Conservation (phyloP, 2,329 filamentous ascomycete species). For the Gliomastix tumulicola region DNA sequence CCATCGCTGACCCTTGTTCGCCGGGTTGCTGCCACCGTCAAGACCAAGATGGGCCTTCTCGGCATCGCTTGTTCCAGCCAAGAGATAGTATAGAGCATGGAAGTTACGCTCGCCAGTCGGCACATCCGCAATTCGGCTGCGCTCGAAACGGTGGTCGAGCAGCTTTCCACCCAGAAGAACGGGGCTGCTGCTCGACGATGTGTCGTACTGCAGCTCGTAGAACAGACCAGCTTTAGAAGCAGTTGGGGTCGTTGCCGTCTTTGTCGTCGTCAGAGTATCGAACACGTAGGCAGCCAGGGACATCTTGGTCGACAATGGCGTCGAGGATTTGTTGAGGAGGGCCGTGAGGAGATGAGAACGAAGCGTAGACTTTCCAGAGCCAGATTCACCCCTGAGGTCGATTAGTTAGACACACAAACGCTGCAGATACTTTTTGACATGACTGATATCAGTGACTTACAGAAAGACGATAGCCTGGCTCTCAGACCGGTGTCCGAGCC, state of each 20-base stretch:
- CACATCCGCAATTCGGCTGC: constrained; percentile 84
- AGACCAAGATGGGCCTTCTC: constrained; percentile 80
- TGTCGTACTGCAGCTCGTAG: constrained; percentile 96
- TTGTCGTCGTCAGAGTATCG: constrained; percentile 92
- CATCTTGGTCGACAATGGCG: constrained; percentile 85
- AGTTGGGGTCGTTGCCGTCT: constrained; percentile 89
- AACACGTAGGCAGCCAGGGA: constrained; percentile 94
- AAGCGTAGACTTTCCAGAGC: constrained; percentile 91
- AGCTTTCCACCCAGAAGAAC: constrained; percentile 91
- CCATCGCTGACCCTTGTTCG: constrained; percentile 61
- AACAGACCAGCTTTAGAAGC: constrained; percentile 94
- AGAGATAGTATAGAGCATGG: constrained; percentile 89
- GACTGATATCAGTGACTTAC: no score
- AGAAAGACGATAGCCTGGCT: constrained; percentile 91
- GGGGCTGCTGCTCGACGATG: constrained; percentile 73
- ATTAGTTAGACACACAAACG: neutral
- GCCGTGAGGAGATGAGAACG: constrained; percentile 82
- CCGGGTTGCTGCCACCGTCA: constrained; percentile 37
- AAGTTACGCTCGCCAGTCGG: constrained; percentile 96
- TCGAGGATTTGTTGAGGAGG: constrained; percentile 82
- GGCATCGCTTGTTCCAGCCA: constrained; percentile 83
- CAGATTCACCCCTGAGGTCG: constrained; percentile 74
- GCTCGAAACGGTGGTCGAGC: constrained; percentile 85
- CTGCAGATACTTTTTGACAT: neutral
- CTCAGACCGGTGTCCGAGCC: constrained; percentile 81